Percentiles rank a stretch among this genome's conserved stretches.
Evolutionary conservation across 2,329 filamentous ascomycete species (phyloP).

Genomic region (Sporothrix luriei): DNA sequence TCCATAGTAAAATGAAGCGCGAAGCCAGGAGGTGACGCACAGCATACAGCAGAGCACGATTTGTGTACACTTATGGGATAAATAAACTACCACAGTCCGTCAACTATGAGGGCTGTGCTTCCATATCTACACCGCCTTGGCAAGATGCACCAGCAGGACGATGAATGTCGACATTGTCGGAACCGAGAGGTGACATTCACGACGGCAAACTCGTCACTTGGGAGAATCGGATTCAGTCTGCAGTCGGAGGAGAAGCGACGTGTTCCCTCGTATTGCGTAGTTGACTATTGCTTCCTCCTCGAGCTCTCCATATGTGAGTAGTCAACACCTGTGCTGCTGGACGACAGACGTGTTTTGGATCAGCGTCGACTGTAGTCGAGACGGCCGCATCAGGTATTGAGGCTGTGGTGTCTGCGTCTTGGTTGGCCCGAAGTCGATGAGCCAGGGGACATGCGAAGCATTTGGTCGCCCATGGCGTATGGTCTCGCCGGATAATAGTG

Average conservation of each 20-base stretch:
- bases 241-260: not conserved
- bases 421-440: too few species aligned
- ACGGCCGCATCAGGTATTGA: not conserved
- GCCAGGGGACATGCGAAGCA: too few species aligned
- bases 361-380: not conserved
- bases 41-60: not conserved
- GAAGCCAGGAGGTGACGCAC: not conserved
- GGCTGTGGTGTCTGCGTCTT: too few species aligned
- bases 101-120: conserved; percentile 7
- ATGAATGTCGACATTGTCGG: not conserved
- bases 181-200: not conserved
- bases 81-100: not conserved
- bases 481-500: too few species aligned
- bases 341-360: not conserved
- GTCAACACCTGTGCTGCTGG: not conserved
- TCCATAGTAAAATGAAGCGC: not conserved
- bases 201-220: not conserved
- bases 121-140: not conserved
- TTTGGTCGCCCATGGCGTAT: too few species aligned
- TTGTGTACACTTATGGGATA: not conserved
- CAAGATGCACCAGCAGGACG: not conserved
- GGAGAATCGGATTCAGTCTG: not conserved
- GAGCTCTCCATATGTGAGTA: not conserved
- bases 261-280: not conserved
- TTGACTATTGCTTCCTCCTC: not conserved